A percentile compares a stretch with the other conserved stretches of the same genome.
phyloP scores from a whole-genome alignment of 192 early-diverging fungal species.

The Jimgerdemannia lactiflua region DNA sequence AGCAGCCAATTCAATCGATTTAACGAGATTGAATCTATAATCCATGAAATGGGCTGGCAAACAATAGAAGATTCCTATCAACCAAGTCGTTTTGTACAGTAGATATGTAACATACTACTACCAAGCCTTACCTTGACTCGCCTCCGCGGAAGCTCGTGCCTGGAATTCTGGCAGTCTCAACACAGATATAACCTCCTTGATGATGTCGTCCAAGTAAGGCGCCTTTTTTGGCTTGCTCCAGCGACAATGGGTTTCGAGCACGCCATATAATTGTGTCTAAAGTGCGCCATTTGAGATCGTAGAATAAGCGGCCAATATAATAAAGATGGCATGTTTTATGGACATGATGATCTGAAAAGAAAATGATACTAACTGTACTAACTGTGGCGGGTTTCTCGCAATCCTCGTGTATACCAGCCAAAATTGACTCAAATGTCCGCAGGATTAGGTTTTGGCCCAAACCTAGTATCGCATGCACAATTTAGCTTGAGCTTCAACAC shows the following conservation, averaged over 20 bases:
- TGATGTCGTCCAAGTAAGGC: constrained; percentile 3
- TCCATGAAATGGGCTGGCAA: background rate
- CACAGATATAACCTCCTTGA: background rate
- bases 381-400: background rate
- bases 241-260: background rate
- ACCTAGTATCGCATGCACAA: background rate
- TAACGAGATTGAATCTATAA: constrained; percentile 1
- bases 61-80: background rate
- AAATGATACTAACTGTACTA: background rate
- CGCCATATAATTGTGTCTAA: background rate
- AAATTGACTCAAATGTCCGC: background rate
- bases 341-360: too few relatives aligned
- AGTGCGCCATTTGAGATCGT: background rate
- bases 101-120: background rate
- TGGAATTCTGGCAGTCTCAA: background rate
- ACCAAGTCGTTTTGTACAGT: too few relatives aligned
- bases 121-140: background rate
- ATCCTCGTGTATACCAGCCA: background rate
- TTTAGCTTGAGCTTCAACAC: too few relatives aligned
- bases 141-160: background rate
- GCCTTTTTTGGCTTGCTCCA: background rate
- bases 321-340: too few relatives aligned
- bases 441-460: background rate
- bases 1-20: constrained; percentile 7
- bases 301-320: background rate